Evolutionary conservation across 2,329 filamentous ascomycete species (phyloP), one percentile per base, ranked within the genome.

Genomic region (Chaetomium globosum): DNA sequence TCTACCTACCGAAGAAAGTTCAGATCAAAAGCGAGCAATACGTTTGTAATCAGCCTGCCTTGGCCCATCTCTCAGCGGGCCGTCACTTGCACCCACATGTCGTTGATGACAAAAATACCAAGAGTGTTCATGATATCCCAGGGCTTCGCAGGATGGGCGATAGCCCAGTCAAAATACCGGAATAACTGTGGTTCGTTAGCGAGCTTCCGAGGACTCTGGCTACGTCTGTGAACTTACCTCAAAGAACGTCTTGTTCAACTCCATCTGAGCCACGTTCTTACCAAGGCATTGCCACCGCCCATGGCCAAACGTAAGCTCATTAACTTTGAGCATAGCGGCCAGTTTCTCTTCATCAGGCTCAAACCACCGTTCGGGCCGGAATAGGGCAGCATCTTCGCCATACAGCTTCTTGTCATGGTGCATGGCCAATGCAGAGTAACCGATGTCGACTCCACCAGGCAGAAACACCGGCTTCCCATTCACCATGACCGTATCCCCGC

Each of bases 361-460:
- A 19, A 82, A 63, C 80, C 81, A 87, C 4, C 85, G 78, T 2
- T 77, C 74, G 0, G 84, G 82, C 0, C 75, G 71, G 65, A 82
- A 84, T 1, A 75, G 61, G 19, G 76, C 73, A 1, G 77, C 76
- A 65, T 81, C 78, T 5, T 68, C 64, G 3, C 80, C 78, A 59
- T 72, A 77, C 28, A 77, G 60, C 10, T 65, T 49, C 23, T 74
- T 73, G 48, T 74, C 67, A 1, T 72, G 73, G 54, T 75, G 73
- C 9, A 79, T 67, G 0, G 73, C 75, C 65, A 72, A 74, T 10
- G 77, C 71, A 30, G 74, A 76, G 23, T 75, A 72, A 5, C 75
- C 77, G 5, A 81, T 73, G 16, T 75, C 72, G 2, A 73, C 75
- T 0, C 79, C 79, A 31, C 70, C 75, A 0, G 80, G 79, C 8